Percentiles rank a stretch among this genome's conserved stretches.
Evolutionary conservation across 1,284 basidiomycete species (phyloP).

Genomic region (Cystobasidium sp.): DNA sequence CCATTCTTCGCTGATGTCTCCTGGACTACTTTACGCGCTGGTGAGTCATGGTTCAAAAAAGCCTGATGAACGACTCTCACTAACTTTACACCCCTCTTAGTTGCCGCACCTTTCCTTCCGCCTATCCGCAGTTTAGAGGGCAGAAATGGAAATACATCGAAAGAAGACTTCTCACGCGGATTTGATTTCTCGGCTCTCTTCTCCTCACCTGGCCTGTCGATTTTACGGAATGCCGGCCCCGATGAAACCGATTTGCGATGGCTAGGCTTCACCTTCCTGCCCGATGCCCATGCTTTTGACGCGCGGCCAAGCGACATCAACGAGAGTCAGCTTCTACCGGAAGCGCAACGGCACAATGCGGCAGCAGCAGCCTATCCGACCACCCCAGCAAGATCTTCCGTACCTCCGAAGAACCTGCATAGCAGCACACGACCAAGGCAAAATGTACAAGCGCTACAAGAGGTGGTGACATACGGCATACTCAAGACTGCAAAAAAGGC

Average conservation of each 20-base stretch:
- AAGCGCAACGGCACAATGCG: background rate
- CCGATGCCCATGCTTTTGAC: slow-evolving; percentile 41
- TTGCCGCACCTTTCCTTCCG: slow-evolving; percentile 9
- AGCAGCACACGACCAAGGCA: slow-evolving; percentile 34
- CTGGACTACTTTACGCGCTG: background rate
- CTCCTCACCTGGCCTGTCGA: slow-evolving; percentile 52
- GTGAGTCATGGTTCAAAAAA: background rate
- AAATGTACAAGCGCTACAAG: slow-evolving; percentile 26
- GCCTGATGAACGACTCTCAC: too few relatives aligned
- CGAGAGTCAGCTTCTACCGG: background rate
- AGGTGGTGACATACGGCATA: slow-evolving; percentile 29
- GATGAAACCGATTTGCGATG: slow-evolving; percentile 43
- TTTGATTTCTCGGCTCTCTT: slow-evolving; percentile 52
- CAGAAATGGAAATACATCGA: background rate
- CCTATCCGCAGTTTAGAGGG: background rate
- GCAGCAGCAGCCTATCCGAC: background rate
- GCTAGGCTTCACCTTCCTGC: slow-evolving; percentile 47
- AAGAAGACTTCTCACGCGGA: slow-evolving; percentile 7
- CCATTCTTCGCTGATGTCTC: slow-evolving; percentile 20
- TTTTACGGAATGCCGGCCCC: slow-evolving; percentile 45
- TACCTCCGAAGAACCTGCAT: background rate
- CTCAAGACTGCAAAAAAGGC: slow-evolving; percentile 25
- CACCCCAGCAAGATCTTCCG: slow-evolving; percentile 29
- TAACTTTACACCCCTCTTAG: background rate
- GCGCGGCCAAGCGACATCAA: background rate